phyloP scores from a whole-genome alignment of 768 basidiomycete genomes.

The Amanita exitialis region DNA sequence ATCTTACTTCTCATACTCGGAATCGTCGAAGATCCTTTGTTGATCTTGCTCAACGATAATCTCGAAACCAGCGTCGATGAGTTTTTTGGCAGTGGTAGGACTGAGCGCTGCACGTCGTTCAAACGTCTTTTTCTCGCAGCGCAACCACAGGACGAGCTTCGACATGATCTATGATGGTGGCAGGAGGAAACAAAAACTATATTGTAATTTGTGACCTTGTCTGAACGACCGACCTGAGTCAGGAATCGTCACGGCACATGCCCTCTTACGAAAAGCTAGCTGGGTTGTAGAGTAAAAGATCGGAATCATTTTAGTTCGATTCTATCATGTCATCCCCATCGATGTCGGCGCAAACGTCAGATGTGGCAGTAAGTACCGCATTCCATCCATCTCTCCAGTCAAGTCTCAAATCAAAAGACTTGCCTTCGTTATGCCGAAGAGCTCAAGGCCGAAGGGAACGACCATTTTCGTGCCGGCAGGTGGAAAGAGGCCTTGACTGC shows the following conservation, averaged over 20 bases:
- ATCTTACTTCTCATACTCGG: constrained; percentile 86
- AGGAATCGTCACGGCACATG: too few species aligned
- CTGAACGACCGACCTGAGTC: too few species aligned
- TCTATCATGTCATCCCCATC: background rate
- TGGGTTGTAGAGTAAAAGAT: too few species aligned
- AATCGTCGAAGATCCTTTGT: constrained; percentile 89
- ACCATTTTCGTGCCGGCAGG: constrained; percentile 49
- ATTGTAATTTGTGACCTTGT: too few species aligned
- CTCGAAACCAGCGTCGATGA: constrained; percentile 85
- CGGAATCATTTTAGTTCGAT: too few species aligned
- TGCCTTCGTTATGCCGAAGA: constrained; percentile 31
- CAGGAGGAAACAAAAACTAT: background rate
- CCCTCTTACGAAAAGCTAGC: too few species aligned
- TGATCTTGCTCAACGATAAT: constrained; percentile 89
- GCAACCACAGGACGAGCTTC: constrained; percentile 69
- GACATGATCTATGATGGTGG: constrained; percentile 27
- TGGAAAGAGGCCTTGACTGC: constrained; percentile 65
- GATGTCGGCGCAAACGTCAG: background rate
- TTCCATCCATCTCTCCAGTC: background rate
- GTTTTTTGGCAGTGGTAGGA: constrained; percentile 79
- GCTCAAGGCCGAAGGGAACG: constrained; percentile 70
- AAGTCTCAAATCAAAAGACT: background rate
- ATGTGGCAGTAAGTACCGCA: constrained; percentile 1
- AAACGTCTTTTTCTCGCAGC: constrained; percentile 94
- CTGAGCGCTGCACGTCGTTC: constrained; percentile 91